These are phyloP conservation scores for Daldinia decipiens DNA, from an alignment of 495 filamentous ascomycete genomes.

Conservation along the genomic window DNA sequence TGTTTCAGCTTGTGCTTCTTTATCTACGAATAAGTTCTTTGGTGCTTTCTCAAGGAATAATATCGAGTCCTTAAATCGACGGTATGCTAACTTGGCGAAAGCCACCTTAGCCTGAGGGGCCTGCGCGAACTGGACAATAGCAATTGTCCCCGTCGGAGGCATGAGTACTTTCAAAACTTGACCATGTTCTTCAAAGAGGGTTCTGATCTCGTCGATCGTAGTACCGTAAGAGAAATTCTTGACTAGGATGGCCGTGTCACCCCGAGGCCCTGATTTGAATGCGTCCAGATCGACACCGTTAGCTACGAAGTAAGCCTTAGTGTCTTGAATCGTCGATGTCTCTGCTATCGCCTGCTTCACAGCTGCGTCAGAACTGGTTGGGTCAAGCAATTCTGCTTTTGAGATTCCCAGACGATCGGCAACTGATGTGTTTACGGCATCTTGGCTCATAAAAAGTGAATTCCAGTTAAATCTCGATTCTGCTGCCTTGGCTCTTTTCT, in stretches of 20 bases:
- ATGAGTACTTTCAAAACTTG: constrained; percentile 81
- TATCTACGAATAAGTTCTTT: constrained; percentile 74
- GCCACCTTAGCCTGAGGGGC: constrained; percentile 81
- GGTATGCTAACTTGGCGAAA: constrained; percentile 84
- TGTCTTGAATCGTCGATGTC: constrained; percentile 95
- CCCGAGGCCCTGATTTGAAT: constrained; percentile 83
- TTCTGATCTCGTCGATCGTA: constrained; percentile 70
- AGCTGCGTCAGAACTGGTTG: constrained; percentile 90
- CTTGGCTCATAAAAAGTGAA: constrained; percentile 96
- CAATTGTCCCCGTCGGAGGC: constrained; percentile 91
- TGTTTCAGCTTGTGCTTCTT: constrained; percentile 43
- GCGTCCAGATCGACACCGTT: constrained; percentile 91
- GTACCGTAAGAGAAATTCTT: constrained; percentile 94
- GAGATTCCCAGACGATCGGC: constrained; percentile 85
- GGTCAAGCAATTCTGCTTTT: constrained; percentile 91
- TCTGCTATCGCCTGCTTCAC: constrained; percentile 97
- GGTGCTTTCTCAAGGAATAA: constrained; percentile 95
- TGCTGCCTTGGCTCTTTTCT: constrained; percentile 79
- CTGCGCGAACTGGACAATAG: constrained; percentile 86
- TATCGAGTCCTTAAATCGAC: constrained; percentile 88
- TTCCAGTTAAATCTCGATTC: constrained; percentile 93
- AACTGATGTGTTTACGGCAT: constrained; percentile 92
- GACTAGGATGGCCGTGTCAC: constrained; percentile 87
- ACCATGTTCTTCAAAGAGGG: constrained; percentile 77
- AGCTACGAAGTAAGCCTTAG: constrained; percentile 85